These are phyloP conservation scores for Coccomyxa subellipsoidea DNA, from an alignment of 163 green algal species.

Conservation along the genomic window DNA sequence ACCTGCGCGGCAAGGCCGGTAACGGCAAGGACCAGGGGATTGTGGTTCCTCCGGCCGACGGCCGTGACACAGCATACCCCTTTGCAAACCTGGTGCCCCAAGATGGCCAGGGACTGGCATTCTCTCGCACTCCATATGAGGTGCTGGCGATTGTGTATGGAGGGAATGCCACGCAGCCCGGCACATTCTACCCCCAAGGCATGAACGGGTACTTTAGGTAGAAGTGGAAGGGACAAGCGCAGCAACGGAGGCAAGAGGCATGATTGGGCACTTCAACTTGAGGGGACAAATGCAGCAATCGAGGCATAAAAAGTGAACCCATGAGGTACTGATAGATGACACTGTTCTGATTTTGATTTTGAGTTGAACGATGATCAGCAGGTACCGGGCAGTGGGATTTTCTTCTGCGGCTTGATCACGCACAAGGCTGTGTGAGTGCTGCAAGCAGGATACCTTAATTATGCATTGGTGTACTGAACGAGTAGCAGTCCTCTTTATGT, in stretches of 20 bases:
- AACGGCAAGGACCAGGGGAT: not conserved
- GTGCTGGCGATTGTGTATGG: conserved; percentile 4
- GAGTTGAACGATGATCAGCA: no score
- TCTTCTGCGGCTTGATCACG: no score
- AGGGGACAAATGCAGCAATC: no score
- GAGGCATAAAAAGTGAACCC: no score
- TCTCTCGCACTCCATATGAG: not conserved
- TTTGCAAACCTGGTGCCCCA: conserved; percentile 4
- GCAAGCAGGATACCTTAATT: not conserved
- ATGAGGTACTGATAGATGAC: not conserved
- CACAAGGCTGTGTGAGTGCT: no score
- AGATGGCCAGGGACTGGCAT: not conserved
- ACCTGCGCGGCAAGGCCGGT: not conserved
- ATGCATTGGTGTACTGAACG: not conserved
- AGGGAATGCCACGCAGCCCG: not conserved
- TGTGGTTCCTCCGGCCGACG: not conserved
- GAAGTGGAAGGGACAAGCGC: not conserved
- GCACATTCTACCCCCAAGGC: not conserved
- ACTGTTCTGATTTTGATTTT: not conserved
- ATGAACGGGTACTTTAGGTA: not conserved
- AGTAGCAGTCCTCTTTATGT: no score
- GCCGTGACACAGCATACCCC: not conserved
- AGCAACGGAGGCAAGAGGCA: not conserved
- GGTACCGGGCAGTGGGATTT: no score
- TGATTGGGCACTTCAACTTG: no score